phyloP scores from a whole-genome alignment of 306 rosid genomes.

The Acacia melanoxylon region DNA sequence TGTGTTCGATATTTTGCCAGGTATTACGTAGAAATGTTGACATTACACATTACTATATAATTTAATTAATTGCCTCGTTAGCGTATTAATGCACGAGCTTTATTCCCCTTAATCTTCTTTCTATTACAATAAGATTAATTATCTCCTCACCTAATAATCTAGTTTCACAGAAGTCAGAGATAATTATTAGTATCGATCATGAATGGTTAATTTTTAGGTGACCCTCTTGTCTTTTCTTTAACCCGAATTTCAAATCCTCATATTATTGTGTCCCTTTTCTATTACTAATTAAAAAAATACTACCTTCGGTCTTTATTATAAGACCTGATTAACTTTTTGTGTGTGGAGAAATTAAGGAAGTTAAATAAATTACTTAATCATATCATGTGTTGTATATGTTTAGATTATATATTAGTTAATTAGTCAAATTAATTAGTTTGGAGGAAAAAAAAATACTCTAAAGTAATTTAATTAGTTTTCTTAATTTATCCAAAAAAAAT shows the following conservation, averaged over 20 bases:
- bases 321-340: too few relatives aligned
- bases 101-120: background rate
- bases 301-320: too few relatives aligned
- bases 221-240: background rate
- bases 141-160: background rate
- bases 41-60: background rate
- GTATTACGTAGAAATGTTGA: background rate
- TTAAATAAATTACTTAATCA: too few relatives aligned
- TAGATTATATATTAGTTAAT: too few relatives aligned
- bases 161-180: background rate
- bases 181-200: background rate
- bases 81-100: background rate
- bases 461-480: too few relatives aligned
- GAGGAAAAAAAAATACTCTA: too few relatives aligned
- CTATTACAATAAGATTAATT: too few relatives aligned
- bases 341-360: too few relatives aligned
- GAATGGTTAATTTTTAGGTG: background rate
- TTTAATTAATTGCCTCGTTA: background rate
- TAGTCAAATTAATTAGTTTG: too few relatives aligned
- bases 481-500: too few relatives aligned
- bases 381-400: too few relatives aligned
- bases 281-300: background rate
- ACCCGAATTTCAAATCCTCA: background rate
- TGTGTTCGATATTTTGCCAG: background rate
- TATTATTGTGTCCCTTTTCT: background rate